Evolutionary conservation across 257 asterid genomes (phyloP).

Genomic region (Penstemon davidsonii): DNA sequence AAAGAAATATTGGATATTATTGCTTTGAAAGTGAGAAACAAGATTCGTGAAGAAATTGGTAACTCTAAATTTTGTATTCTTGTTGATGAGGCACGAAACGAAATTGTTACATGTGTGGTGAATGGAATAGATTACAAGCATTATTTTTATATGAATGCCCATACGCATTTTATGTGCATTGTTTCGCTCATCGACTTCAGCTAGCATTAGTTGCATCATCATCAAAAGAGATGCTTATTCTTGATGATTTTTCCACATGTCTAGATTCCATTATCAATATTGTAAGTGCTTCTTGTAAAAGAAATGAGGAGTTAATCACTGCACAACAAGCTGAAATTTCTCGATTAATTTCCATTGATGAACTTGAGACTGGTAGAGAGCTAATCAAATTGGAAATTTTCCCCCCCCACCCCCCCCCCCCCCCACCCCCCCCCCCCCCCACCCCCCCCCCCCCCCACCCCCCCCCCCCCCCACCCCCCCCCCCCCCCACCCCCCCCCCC

Average conservation of each 20-base stretch:
- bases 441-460: no score
- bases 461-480: no score
- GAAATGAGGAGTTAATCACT: no score
- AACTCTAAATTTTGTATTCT: background rate
- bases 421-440: no score
- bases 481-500: no score
- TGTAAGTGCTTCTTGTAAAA: background rate
- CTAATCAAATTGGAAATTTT: background rate
- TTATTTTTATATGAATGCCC: background rate
- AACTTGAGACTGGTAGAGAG: background rate
- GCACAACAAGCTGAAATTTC: no score
- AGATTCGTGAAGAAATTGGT: background rate
- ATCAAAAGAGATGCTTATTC: background rate
- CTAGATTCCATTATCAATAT: background rate
- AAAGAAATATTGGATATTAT: background rate
- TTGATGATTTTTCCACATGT: background rate
- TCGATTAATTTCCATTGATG: no score
- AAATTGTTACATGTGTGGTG: no score
- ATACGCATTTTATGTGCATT: background rate
- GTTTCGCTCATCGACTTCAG: background rate
- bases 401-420: no score
- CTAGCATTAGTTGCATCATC: background rate
- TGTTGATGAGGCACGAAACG: background rate
- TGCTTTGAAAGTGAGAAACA: background rate
- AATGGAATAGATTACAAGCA: background rate